phyloP scores from a whole-genome alignment of 257 asterid species.

The Craterostigma plantagineum region DNA sequence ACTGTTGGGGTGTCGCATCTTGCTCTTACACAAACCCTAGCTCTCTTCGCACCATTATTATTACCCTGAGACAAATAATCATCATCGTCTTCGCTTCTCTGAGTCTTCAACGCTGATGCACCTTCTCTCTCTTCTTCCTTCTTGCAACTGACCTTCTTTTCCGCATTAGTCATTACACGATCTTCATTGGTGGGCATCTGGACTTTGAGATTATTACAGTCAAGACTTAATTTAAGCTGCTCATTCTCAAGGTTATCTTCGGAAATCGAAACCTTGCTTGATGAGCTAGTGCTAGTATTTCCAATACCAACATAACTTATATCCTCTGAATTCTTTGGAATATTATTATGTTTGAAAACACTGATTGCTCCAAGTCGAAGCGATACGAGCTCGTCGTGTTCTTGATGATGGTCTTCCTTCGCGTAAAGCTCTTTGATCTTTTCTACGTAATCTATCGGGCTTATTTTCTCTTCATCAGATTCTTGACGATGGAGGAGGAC shows the following conservation, averaged over 20 bases:
- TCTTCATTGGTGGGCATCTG: conserved; percentile 2
- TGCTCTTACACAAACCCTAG: conserved; percentile 74
- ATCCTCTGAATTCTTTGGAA: too few relatives aligned
- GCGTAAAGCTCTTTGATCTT: not conserved
- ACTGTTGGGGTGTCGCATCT: conserved; percentile 77
- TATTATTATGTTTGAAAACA: too few relatives aligned
- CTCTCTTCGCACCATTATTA: conserved; percentile 24
- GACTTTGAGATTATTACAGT: too few relatives aligned
- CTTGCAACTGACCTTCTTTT: conserved; percentile 9
- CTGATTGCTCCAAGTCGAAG: conserved; percentile 45
- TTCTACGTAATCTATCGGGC: not conserved
- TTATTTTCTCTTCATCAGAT: conserved; percentile 10
- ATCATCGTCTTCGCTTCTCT: conserved; percentile 38
- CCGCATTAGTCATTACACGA: conserved; percentile 12
- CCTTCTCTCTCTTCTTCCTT: conserved; percentile 17
- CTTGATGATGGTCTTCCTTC: conserved; percentile 14
- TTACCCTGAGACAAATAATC: conserved; percentile 27
- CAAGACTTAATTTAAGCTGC: too few relatives aligned
- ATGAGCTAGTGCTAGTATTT: too few relatives aligned
- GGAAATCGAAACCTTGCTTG: too few relatives aligned
- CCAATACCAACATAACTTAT: too few relatives aligned
- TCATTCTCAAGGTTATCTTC: too few relatives aligned
- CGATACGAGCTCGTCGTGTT: conserved; percentile 49
- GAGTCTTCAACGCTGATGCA: conserved; percentile 15
- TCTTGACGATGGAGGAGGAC: too few relatives aligned